Evolutionary conservation across 805 yeast genomes (phyloP).

Genomic region (Candida stauntonica): DNA sequence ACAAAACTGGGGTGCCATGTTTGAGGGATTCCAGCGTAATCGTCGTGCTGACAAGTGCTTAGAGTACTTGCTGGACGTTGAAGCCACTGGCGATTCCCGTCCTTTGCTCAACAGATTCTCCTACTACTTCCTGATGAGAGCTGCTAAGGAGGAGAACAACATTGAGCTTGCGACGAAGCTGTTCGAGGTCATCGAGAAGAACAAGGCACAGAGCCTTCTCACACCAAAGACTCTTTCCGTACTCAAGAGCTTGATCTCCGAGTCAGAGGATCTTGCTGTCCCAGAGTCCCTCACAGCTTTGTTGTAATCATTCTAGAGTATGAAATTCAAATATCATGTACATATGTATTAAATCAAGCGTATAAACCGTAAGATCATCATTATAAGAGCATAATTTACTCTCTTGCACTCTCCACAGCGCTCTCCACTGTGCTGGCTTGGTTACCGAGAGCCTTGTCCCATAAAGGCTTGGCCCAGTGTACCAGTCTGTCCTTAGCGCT

Average conservation of each 20-base stretch:
- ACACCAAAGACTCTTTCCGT: constrained; percentile 7
- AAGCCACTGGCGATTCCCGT: constrained; percentile 1
- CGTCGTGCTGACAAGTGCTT: constrained; percentile 10
- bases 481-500: constrained; percentile 65
- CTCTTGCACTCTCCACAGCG: constrained; percentile 5
- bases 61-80: constrained; percentile 16
- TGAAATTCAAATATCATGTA: not conserved
- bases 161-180: constrained; percentile 20
- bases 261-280: constrained; percentile 9
- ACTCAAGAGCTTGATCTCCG: constrained; percentile 9
- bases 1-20: constrained; percentile 24
- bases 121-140: constrained; percentile 18
- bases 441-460: constrained; percentile 58
- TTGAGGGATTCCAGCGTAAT: constrained; percentile 22
- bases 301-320: constrained; percentile 10
- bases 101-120: constrained; percentile 16
- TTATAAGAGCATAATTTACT: not conserved
- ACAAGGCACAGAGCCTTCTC: constrained; percentile 3
- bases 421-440: constrained; percentile 5
- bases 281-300: constrained; percentile 16
- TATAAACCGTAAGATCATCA: not conserved
- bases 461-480: constrained; percentile 62
- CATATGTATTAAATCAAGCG: not conserved
- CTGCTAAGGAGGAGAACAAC: constrained; percentile 16
- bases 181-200: constrained; percentile 11